A percentile compares a stretch with the other conserved stretches of the same genome.
Conservation (phyloP, 148 eudicot genomes). For the Arctostaphylos glauca region DNA sequence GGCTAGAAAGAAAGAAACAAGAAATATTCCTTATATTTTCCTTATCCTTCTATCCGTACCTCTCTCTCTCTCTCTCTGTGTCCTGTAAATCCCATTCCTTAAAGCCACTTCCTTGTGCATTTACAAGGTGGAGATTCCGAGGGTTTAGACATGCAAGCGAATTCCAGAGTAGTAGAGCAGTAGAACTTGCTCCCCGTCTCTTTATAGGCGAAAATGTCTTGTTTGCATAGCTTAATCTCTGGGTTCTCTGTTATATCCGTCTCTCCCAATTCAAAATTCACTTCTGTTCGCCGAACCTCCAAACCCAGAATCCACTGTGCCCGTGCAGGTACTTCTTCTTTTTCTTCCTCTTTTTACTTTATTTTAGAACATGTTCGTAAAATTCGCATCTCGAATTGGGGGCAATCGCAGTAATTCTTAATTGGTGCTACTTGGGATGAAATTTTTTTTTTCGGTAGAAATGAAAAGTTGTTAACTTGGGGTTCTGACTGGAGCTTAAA, state of each 20-base stretch:
- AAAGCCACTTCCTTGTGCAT: not conserved
- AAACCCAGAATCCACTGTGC: conserved; percentile 25
- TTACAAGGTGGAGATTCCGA: not conserved
- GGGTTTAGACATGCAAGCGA: not conserved
- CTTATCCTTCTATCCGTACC: not conserved
- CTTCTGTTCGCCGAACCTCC: conserved; percentile 13
- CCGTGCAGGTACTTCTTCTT: conserved; percentile 19
- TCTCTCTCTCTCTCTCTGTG: not conserved
- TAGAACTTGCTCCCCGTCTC: not conserved
- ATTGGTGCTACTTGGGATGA: too few species aligned
- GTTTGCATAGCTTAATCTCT: conserved; percentile 15
- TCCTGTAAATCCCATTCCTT: not conserved
- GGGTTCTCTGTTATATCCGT: conserved; percentile 19
- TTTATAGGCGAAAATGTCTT: conserved; percentile 16
- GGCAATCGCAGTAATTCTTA: not conserved
- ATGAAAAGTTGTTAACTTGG: not conserved
- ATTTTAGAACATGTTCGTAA: not conserved
- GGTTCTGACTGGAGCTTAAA: not conserved
- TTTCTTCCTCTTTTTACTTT: not conserved
- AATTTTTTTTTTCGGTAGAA: not conserved
- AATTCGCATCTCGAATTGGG: not conserved
- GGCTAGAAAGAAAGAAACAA: not conserved
- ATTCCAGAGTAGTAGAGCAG: not conserved
- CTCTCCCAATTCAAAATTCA: conserved; percentile 4
- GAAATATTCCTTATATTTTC: not conserved